These are phyloP conservation scores for Lunasporangiospora selenospora DNA, from an alignment of 192 early-diverging fungal species.

Conservation along the genomic window DNA sequence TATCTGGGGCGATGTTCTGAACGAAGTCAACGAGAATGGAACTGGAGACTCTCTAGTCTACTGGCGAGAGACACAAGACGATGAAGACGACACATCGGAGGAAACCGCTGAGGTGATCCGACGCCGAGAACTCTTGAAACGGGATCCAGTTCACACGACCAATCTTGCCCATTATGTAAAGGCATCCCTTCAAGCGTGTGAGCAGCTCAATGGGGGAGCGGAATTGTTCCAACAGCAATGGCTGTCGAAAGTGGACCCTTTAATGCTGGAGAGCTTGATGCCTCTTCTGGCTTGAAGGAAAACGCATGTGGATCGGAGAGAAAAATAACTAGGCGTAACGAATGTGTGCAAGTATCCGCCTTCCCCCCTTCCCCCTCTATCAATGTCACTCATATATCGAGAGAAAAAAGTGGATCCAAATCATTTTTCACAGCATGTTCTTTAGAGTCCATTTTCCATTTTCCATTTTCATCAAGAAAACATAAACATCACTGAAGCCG, in stretches of 20 bases:
- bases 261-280: constrained; percentile 30
- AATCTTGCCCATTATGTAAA: constrained; percentile 61
- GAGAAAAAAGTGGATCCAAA: too few species aligned
- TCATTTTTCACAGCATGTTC: too few species aligned
- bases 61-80: constrained; percentile 55
- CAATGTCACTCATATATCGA: too few species aligned
- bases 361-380: too few species aligned
- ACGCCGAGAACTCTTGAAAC: constrained; percentile 55
- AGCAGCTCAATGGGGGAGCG: constrained; percentile 56
- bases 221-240: constrained; percentile 47
- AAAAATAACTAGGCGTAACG: too few species aligned
- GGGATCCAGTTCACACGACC: constrained; percentile 66
- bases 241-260: constrained; percentile 54
- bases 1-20: constrained; percentile 67
- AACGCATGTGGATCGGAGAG: too few species aligned
- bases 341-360: too few species aligned
- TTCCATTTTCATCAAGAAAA: too few species aligned
- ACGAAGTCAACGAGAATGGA: constrained; percentile 67
- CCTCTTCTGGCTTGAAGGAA: constrained; percentile 23
- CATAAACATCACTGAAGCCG: too few species aligned
- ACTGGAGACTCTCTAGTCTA: constrained; percentile 68
- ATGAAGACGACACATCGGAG: constrained; percentile 58
- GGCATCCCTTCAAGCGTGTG: constrained; percentile 54
- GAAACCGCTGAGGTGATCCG: constrained; percentile 60
- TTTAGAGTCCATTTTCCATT: too few species aligned